Base-by-base conservation (phyloP, 2,329 filamentous ascomycete species). In the Monosporascus sp. region DNA sequence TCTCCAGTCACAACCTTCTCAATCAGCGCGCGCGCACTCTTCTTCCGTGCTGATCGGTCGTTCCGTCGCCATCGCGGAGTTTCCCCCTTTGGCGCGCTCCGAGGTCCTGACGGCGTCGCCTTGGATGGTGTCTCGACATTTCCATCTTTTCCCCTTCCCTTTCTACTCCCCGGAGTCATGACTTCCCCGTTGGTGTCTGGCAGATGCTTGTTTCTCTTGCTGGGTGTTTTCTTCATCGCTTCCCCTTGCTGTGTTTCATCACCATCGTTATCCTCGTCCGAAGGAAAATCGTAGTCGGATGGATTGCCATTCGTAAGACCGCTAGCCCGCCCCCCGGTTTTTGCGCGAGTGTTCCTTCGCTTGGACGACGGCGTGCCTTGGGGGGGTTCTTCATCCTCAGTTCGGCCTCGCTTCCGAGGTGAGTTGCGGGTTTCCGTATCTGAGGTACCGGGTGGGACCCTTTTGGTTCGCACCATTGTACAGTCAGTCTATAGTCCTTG, bases 11-110 rank as follows among this genome's bases (percentile, higher is more conserved):
- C 76, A 6, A 85, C 84, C 44, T 85, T 84, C 64, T 92, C 84
- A 38, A 95, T 85, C 49, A 97, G 73, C 3, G 84, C 82, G 49
- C 85, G 80, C 22, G 88, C 88, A 67, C 89, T 96, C 76, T 96
- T 97, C 64, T 85, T 85, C 62, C 88, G 84, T 2, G 92, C 93
- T 5, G 92, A 97, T 48, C 88, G 84, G 70, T 97, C 90, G 58
- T 89, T 88, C 57, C 80, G 82, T 42, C 80, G 77, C 59, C 84
- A 80, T 38, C 82, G 81, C 0, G 89, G 86, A 1, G 86, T 90
- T 36, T 73, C 64, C 6, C 69, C 72, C 37, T 65, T 72, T 22
- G 63, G 49, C 2, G 22, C 38, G 11, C 65, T 63, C 22, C 42
- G 22, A 17, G 24, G 7, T n/a, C 42, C 11, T 3, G 42, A 46